Base-by-base conservation (phyloP, 78 protist species). In the Acrasis kona region DNA sequence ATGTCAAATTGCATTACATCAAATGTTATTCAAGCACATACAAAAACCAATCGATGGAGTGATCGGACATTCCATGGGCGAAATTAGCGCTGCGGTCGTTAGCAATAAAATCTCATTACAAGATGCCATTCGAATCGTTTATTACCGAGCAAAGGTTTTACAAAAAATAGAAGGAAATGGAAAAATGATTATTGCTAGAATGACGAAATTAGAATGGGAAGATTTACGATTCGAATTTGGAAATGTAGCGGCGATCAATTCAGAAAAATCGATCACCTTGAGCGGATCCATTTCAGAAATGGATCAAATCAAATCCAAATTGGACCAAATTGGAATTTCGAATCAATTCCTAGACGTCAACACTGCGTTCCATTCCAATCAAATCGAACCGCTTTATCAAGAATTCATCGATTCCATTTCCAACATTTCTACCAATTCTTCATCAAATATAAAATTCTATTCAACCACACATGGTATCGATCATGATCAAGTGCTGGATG, bases 21-120 rank as follows among this genome's bases (percentile, higher is more conserved):
- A n/a, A n/a, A n/a, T n/a, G n/a, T n/a, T n/a, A n/a, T n/a, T n/a
- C n/a, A n/a, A n/a, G n/a, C n/a, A n/a, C n/a, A n/a, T n/a, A n/a
- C n/a, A n/a, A n/a, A n/a, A n/a, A n/a, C n/a, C n/a, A n/a, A n/a
- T n/a, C n/a, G 31, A 41, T 29, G 78, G 37, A 7, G 78, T 74
- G 29, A 74, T 74, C 41, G 78, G 78, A 12, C 78, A 74, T 31
- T 65, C 76, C 8, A 29, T 74, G 7, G 78, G 78, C 5, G 78
- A 74, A 31, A 74, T 74, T 7, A 74, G 76, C 41, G 78, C 78
- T 12, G 41, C 73, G 8, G 8, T 7, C 8, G 70, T 67, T 7
- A 5, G 76, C 19, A 70, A 70, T 42, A 29, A 65, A 29, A 7
- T 10, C 36, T 41, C 78, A 12, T 5, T 74, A 64, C 76, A 74